These are phyloP conservation scores for Berkeleyomyces rouxiae DNA, from an alignment of 2,329 filamentous ascomycete genomes.

Conservation along the genomic window DNA sequence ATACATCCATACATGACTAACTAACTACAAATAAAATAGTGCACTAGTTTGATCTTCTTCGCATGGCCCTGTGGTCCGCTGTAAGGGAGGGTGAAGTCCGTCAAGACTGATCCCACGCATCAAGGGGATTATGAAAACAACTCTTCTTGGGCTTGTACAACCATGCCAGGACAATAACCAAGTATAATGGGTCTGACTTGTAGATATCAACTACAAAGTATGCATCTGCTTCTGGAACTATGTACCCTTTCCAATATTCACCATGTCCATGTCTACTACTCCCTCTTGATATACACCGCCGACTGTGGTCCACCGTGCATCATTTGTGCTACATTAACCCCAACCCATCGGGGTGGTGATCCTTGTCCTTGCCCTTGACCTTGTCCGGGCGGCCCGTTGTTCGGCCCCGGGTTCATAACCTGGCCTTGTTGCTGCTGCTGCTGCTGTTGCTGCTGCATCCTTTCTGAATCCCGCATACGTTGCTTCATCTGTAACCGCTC, in stretches of 20 bases:
- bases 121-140: too few species aligned
- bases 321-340: conserved; percentile 28
- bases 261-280: not conserved
- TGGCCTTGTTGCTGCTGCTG: conserved; percentile 17
- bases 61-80: too few species aligned
- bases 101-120: too few species aligned
- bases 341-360: conserved; percentile 25
- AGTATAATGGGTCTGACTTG: too few species aligned
- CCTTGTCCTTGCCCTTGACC: conserved; percentile 11
- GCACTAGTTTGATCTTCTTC: too few species aligned
- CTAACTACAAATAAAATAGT: not conserved
- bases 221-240: not conserved
- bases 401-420: not conserved
- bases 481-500: conserved; percentile 27
- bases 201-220: too few species aligned
- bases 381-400: not conserved
- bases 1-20: not conserved
- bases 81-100: too few species aligned
- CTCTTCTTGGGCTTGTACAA: too few species aligned
- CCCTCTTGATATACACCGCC: not conserved
- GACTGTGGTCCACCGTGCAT: conserved; percentile 20
- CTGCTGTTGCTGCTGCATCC: conserved; percentile 19
- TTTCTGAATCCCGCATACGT: conserved; percentile 18
- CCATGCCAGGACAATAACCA: too few species aligned
- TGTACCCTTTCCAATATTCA: not conserved